A percentile compares a stretch with the other conserved stretches of the same genome.
Evolutionary conservation across 108 stramenopile species (phyloP).

Genomic region (Tribonema minus): DNA sequence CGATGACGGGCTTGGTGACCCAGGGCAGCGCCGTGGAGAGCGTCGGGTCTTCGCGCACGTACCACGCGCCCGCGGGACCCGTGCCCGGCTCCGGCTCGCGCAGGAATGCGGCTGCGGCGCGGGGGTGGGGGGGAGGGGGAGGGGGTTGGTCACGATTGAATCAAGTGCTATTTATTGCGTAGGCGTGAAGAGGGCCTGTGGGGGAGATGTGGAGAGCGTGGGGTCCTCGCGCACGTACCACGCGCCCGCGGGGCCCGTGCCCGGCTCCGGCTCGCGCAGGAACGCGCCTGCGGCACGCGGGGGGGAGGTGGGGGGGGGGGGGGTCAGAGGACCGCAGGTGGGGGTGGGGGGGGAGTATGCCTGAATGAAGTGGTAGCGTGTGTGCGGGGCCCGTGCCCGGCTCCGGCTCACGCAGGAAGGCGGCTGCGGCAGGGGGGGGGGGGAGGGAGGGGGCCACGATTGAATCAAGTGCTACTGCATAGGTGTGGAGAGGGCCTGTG

Average conservation of each 20-base stretch:
- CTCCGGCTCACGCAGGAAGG: constrained; percentile 63
- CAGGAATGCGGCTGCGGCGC: constrained; percentile 47
- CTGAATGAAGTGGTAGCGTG: no score
- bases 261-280: constrained; percentile 60
- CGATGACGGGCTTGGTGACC: constrained; percentile 32
- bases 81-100: constrained; percentile 55
- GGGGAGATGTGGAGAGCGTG: constrained; percentile 28
- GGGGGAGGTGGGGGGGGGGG: no score
- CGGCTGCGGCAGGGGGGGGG: no score
- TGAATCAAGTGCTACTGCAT: no score
- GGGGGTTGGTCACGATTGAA: no score
- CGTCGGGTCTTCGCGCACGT: constrained; percentile 7
- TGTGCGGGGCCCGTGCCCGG: background rate
- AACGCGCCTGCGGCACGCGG: constrained; percentile 37
- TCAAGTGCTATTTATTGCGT: no score
- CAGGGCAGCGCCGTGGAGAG: constrained; percentile 46
- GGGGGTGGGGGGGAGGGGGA: no score
- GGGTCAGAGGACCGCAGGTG: no score
- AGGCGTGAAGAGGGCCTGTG: no score
- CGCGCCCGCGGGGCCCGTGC: background rate
- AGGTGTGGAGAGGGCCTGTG: no score
- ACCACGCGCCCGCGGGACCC: background rate
- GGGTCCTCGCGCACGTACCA: constrained; percentile 21
- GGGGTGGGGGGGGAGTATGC: no score
- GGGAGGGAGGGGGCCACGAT: no score